Evolutionary conservation across 495 filamentous ascomycete species (phyloP).

Genomic region (Usnea hakonensis): DNA sequence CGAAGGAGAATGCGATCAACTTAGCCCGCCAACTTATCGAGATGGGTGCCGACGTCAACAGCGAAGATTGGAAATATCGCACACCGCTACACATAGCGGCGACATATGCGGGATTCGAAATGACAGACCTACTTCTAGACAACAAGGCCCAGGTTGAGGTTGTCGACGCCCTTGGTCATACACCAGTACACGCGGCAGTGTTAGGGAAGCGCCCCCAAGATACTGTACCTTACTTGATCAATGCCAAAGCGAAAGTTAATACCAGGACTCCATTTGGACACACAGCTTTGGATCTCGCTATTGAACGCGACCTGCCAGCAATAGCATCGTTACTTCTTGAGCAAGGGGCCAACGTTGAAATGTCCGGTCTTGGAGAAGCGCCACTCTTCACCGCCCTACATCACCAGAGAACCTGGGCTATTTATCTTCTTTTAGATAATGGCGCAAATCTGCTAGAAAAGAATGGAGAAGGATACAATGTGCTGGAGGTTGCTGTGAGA

Average conservation of each 20-base stretch:
- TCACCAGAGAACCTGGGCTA: not conserved
- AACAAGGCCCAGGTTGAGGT: not conserved
- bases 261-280: fast-evolving
- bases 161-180: fast-evolving
- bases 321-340: not conserved
- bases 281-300: not conserved
- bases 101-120: not conserved
- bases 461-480: not conserved
- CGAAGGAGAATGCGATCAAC: not conserved
- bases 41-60: not conserved
- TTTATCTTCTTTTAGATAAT: not conserved
- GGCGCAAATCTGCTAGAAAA: not conserved
- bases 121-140: not conserved
- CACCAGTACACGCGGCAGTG: not conserved
- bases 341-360: not conserved
- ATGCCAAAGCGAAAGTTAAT: not conserved
- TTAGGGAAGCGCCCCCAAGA: not conserved
- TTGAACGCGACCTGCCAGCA: not conserved
- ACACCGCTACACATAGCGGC: not conserved
- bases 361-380: not conserved
- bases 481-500: not conserved
- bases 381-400: not conserved
- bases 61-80: not conserved
- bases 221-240: not conserved
- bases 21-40: not conserved